These are phyloP conservation scores for Trapa incisa DNA, from an alignment of 345 rosid genomes.

Conservation along the genomic window DNA sequence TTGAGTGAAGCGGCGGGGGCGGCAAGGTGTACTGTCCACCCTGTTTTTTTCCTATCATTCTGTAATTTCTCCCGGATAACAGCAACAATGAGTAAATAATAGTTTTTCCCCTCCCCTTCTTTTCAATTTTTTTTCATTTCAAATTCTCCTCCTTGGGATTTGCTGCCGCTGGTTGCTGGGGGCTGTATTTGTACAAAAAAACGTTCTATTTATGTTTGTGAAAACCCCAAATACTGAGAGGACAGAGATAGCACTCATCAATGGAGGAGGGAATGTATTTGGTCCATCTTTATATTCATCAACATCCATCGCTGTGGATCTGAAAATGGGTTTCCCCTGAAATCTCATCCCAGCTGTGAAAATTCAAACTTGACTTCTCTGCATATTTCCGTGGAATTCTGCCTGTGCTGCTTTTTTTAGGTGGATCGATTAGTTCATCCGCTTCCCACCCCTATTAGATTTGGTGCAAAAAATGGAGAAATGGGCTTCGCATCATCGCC, in stretches of 20 bases:
- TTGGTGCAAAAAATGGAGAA: not conserved
- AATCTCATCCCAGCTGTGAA: no score
- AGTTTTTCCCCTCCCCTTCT: not conserved
- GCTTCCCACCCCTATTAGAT: not conserved
- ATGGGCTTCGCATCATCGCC: not conserved
- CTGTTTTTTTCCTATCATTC: not conserved
- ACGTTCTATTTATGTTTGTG: not conserved
- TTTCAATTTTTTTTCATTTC: not conserved
- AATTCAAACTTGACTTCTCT: no score
- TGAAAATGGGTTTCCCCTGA: not conserved
- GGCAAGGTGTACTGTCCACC: not conserved
- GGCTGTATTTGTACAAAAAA: not conserved
- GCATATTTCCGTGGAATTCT: not conserved
- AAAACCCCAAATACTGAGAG: not conserved
- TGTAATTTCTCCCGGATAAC: not conserved
- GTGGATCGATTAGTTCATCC: not conserved
- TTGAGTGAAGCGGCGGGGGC: not conserved
- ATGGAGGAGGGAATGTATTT: not conserved
- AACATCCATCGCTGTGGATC: not conserved
- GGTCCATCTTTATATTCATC: not conserved
- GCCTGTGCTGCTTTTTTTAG: not conserved
- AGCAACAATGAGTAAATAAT: no score
- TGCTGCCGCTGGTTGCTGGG: not conserved
- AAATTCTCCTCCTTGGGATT: constrained; percentile 4
- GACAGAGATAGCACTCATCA: not conserved